Conservation (phyloP, 2,329 filamentous ascomycete genomes). For the Dichotomopilus funicola region DNA sequence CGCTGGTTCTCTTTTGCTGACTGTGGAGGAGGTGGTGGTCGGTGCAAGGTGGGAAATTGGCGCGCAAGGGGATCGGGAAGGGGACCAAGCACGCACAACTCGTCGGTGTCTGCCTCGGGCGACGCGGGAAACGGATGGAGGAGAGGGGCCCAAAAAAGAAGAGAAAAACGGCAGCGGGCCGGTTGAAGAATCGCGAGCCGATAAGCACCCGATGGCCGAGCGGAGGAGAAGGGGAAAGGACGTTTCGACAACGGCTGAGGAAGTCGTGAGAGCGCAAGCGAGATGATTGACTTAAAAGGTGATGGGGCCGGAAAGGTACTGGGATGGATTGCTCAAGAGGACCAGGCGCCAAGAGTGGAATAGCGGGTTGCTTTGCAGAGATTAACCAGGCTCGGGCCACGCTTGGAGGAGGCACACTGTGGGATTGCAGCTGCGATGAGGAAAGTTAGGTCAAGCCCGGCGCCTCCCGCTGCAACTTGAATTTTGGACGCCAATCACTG, state of each 20-base stretch:
- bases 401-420: conserved; percentile 5
- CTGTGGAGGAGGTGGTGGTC: conserved; percentile 1
- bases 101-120: conserved; percentile 16
- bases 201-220: conserved; percentile 21
- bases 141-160: conserved; percentile 17
- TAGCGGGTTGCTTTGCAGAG: conserved; percentile 37
- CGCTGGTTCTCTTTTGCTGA: conserved; percentile 3
- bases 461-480: not conserved
- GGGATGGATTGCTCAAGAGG: conserved; percentile 25
- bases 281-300: conserved; percentile 44
- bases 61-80: conserved; percentile 19
- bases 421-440: conserved; percentile 20
- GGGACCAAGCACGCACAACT: conserved; percentile 20
- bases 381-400: conserved; percentile 33
- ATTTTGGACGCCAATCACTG: not conserved
- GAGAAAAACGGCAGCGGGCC: conserved; percentile 4
- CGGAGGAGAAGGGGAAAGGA: conserved; percentile 26
- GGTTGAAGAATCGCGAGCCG: conserved; percentile 17
- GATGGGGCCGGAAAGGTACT: conserved; percentile 30
- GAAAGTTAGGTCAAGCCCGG: conserved; percentile 23
- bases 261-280: conserved; percentile 43
- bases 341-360: conserved; percentile 27
- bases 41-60: conserved; percentile 21
- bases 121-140: conserved; percentile 14
- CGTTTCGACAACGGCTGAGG: conserved; percentile 40